These are phyloP conservation scores for Brassica napus DNA, from an alignment of 345 rosid genomes.

Conservation along the genomic window Da-Ae NC_063442.1:17846501-17847000, in stretches of 20 bases:
- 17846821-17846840: conserved; percentile 71
- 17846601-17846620: background rate
- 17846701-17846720: conserved; percentile 53
- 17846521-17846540: conserved; percentile 23
- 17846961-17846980: conserved; percentile 67
- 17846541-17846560: conserved; percentile 35
- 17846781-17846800: conserved; percentile 94
- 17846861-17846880: background rate
- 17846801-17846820: conserved; percentile 87
- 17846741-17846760: conserved; percentile 46
- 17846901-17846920: conserved; percentile 29
- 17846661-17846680: background rate
- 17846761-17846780: conserved; percentile 53
- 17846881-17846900: background rate
- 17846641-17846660: background rate
- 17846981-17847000: conserved; percentile 93
- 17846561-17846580: background rate
- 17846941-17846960: conserved; percentile 49
- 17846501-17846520: conserved; percentile 24
- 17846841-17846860: background rate
- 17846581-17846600: conserved; percentile 2
- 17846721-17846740: conserved; percentile 36
- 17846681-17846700: conserved; percentile 21
- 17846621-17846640: background rate
- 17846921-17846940: conserved; percentile 37